Conservation (phyloP, 345 rosid genomes). For the Sisymbrium altissimum region DNA sequence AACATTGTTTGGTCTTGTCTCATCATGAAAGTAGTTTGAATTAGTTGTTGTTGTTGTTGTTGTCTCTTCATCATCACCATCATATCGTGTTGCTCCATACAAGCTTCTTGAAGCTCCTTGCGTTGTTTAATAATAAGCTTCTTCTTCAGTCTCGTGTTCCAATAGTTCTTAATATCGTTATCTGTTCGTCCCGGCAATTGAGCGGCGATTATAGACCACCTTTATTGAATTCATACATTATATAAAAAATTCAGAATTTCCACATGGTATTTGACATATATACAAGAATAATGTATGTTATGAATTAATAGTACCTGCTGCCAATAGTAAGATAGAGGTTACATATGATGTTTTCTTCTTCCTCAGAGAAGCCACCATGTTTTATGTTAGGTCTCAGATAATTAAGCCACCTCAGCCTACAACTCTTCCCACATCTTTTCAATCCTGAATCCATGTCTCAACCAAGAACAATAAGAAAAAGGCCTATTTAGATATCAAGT, state of each 20-base stretch:
- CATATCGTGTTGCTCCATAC: slow-evolving; percentile 42
- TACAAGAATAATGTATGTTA: background rate
- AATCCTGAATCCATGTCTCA: slow-evolving; percentile 37
- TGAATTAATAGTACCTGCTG: slow-evolving; percentile 44
- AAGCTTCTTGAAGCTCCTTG: slow-evolving; percentile 39
- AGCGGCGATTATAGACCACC: slow-evolving; percentile 84
- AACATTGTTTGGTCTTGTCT: slow-evolving; percentile 26
- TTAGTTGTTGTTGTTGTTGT: slow-evolving; percentile 5
- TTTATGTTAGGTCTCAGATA: slow-evolving; percentile 66
- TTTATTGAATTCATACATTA: slow-evolving; percentile 9
- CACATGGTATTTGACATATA: background rate
- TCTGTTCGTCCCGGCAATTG: slow-evolving; percentile 78
- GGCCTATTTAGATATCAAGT: background rate
- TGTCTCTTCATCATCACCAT: slow-evolving; percentile 38
- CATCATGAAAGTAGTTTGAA: slow-evolving; percentile 4
- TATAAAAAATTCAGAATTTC: background rate
- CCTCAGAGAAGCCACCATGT: slow-evolving; percentile 62
- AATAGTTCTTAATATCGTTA: slow-evolving; percentile 72
- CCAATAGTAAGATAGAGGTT: slow-evolving; percentile 48
- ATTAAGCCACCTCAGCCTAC: slow-evolving; percentile 71
- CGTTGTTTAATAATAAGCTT: slow-evolving; percentile 60
- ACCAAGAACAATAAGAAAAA: background rate
- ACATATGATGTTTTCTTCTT: slow-evolving; percentile 59
- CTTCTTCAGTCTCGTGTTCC: slow-evolving; percentile 81
- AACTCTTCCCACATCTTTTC: slow-evolving; percentile 71